These are phyloP conservation scores for Posidonia oceanica DNA, from an alignment of 116 monocot species.

Conservation along the genomic window DNA sequence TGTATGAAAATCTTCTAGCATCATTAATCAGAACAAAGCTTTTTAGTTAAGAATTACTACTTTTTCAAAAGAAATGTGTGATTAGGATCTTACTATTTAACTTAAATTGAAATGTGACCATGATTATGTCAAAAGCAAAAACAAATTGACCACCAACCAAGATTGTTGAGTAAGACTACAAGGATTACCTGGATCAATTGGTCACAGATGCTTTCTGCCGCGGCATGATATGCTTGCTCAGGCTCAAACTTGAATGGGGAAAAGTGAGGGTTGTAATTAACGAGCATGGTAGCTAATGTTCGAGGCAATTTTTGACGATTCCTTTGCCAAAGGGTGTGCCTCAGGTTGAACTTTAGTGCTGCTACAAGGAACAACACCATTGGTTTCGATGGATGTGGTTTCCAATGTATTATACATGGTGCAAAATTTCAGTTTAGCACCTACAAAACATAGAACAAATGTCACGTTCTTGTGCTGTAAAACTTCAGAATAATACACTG, in stretches of 20 bases:
- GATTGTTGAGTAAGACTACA: not conserved
- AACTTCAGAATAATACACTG: too few relatives aligned
- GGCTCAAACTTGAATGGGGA: slow-evolving; percentile 67
- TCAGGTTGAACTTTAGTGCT: slow-evolving; percentile 12
- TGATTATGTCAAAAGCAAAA: not conserved
- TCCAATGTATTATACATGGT: not conserved
- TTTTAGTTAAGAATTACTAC: too few relatives aligned
- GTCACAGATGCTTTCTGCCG: slow-evolving; percentile 63
- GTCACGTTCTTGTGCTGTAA: too few relatives aligned
- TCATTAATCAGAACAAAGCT: too few relatives aligned
- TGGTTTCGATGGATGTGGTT: not conserved
- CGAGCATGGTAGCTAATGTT: slow-evolving; percentile 69
- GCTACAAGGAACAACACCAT: not conserved
- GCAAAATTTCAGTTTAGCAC: too few relatives aligned
- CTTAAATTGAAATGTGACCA: not conserved
- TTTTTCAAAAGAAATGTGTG: too few relatives aligned
- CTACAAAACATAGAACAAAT: too few relatives aligned
- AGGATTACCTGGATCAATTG: slow-evolving; percentile 46
- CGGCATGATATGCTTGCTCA: slow-evolving; percentile 79
- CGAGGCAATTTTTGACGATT: slow-evolving; percentile 53
- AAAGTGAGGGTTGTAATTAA: slow-evolving; percentile 69
- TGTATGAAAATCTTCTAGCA: too few relatives aligned
- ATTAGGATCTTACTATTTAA: too few relatives aligned
- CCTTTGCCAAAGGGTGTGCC: slow-evolving; percentile 39
- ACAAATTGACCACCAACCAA: not conserved